Evolutionary conservation across 805 yeast species (phyloP).

Genomic region (Cyberlindnera suaveolens): DNA sequence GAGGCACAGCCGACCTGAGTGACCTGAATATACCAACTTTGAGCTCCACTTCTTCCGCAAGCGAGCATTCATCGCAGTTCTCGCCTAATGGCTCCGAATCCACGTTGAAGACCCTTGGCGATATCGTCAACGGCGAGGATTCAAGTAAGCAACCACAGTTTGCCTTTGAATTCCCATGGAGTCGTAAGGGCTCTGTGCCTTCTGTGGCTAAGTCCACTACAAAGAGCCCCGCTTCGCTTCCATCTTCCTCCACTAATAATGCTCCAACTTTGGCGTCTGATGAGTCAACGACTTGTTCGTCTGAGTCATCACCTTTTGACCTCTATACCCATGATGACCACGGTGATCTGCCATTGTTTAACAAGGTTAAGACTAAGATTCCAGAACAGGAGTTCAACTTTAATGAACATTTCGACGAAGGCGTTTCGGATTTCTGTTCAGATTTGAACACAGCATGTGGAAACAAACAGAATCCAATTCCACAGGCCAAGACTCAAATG

Average conservation of each 20-base stretch:
- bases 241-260: slow-evolving; percentile 4
- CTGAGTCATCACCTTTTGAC: slow-evolving; percentile 24
- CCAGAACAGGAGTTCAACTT: slow-evolving; percentile 27
- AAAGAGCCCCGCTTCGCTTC: slow-evolving; percentile 6
- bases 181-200: slow-evolving; percentile 20
- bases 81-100: slow-evolving; percentile 15
- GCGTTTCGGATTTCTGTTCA: slow-evolving; percentile 69
- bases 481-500: slow-evolving; percentile 29
- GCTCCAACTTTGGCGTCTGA: slow-evolving; percentile 24
- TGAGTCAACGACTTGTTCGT: slow-evolving; percentile 22
- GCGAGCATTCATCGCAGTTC: slow-evolving; percentile 11
- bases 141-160: slow-evolving; percentile 23
- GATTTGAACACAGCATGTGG: slow-evolving; percentile 82
- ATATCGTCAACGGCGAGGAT: slow-evolving; percentile 2
- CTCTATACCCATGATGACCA: slow-evolving; percentile 20
- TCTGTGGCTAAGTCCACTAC: slow-evolving; percentile 1
- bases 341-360: slow-evolving; percentile 18
- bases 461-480: slow-evolving; percentile 59
- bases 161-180: slow-evolving; percentile 54
- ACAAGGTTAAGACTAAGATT: slow-evolving; percentile 7
- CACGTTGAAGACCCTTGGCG: slow-evolving; percentile 4
- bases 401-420: slow-evolving; percentile 53
- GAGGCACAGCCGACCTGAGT: slow-evolving; percentile 30
- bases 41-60: slow-evolving; percentile 1
- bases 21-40: slow-evolving; percentile 23